These are phyloP conservation scores for Blastobotrys buckinghamii DNA, from an alignment of 1,139 yeast genomes.

Conservation along the genomic window DNA sequence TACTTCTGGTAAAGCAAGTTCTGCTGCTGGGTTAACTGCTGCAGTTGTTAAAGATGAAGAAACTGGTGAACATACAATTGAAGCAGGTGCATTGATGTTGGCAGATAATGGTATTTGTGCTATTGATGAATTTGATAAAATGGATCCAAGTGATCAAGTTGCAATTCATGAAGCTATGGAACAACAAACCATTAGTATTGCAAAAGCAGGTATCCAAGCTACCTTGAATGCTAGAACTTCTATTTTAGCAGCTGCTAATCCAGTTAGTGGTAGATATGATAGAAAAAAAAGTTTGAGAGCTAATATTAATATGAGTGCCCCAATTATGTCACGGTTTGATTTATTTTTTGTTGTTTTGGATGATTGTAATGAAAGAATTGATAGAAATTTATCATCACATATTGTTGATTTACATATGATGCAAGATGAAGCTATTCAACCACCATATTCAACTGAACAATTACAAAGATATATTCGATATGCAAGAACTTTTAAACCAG, in stretches of 20 bases:
- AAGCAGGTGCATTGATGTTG: slow-evolving; percentile 97
- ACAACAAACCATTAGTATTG: slow-evolving; percentile 96
- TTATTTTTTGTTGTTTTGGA: slow-evolving; percentile 90
- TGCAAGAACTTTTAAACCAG: slow-evolving; percentile 91
- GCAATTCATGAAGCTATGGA: slow-evolving; percentile 99
- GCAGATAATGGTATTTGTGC: slow-evolving; percentile 99
- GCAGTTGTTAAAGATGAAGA: slow-evolving; percentile 98
- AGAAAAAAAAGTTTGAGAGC: slow-evolving; percentile 78
- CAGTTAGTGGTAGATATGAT: slow-evolving; percentile 92
- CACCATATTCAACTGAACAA: slow-evolving; percentile 89
- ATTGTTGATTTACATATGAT: slow-evolving; percentile 91
- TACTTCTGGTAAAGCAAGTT: slow-evolving; percentile 97
- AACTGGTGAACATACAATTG: slow-evolving; percentile 94
- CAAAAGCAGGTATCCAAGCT: slow-evolving; percentile 98
- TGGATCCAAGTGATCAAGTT: slow-evolving; percentile 94
- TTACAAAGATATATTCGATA: slow-evolving; percentile 82
- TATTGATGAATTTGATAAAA: slow-evolving; percentile 96
- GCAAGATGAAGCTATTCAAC: slow-evolving; percentile 82
- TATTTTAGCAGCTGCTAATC: slow-evolving; percentile 95
- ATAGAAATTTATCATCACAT: slow-evolving; percentile 84
- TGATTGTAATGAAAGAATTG: slow-evolving; percentile 89
- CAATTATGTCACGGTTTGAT: slow-evolving; percentile 98
- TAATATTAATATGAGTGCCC: slow-evolving; percentile 96
- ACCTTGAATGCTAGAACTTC: slow-evolving; percentile 95
- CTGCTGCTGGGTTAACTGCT: slow-evolving; percentile 98